Evolutionary conservation across 2,329 filamentous ascomycete genomes (phyloP).

Genomic region (Orbilia ellipsospora): DNA sequence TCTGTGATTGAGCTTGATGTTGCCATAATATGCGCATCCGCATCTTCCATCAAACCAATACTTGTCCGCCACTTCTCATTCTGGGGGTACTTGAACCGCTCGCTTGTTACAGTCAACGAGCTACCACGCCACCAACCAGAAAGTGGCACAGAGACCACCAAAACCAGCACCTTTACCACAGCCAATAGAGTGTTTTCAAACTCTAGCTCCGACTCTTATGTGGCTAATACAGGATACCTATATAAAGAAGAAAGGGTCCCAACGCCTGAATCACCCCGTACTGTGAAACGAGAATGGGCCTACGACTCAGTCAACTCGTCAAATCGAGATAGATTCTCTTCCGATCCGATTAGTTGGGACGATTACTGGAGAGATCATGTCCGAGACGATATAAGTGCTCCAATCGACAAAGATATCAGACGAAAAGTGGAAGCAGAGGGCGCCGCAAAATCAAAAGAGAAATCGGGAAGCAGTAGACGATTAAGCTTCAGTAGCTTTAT

Average conservation of each 20-base stretch:
- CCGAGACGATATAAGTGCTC: slow-evolving; percentile 45
- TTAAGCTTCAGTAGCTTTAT: slow-evolving; percentile 51
- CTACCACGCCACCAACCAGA: slow-evolving; percentile 35
- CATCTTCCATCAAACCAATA: slow-evolving; percentile 47
- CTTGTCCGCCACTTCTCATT: slow-evolving; percentile 44
- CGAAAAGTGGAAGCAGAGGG: slow-evolving; percentile 47
- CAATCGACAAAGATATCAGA: slow-evolving; percentile 48
- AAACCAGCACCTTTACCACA: slow-evolving; percentile 51
- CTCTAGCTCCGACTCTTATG: slow-evolving; percentile 46
- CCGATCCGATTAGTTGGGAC: slow-evolving; percentile 46
- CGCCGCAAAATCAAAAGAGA: slow-evolving; percentile 26
- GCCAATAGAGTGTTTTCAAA: slow-evolving; percentile 42
- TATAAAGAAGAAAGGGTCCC: slow-evolving; percentile 23
- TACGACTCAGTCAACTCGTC: slow-evolving; percentile 51
- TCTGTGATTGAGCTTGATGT: slow-evolving; percentile 49
- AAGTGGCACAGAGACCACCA: slow-evolving; percentile 34
- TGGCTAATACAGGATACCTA: slow-evolving; percentile 45
- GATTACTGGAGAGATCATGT: slow-evolving; percentile 46
- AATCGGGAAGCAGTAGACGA: slow-evolving; percentile 23
- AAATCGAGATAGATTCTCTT: slow-evolving; percentile 35
- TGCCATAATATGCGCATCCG: slow-evolving; percentile 47
- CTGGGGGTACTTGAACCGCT: slow-evolving; percentile 47
- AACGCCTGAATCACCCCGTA: slow-evolving; percentile 40
- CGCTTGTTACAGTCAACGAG: slow-evolving; percentile 52
- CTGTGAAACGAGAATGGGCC: slow-evolving; percentile 42